Percentiles rank a stretch among this genome's conserved stretches.
Conservation (phyloP, 257 asterid genomes). For the Anisodus acutangulus region DNA sequence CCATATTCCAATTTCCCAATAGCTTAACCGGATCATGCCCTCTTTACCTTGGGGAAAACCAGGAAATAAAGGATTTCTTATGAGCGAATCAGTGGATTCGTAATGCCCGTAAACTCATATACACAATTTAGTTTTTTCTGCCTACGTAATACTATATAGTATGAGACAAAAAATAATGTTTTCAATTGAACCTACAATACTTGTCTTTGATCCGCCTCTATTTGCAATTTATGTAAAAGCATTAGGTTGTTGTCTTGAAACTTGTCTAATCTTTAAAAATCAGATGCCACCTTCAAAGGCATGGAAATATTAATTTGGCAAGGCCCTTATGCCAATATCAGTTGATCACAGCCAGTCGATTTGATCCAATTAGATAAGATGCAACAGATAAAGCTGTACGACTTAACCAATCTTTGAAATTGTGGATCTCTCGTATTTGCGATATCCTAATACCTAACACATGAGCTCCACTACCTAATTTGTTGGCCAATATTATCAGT, state of each 20-base stretch:
- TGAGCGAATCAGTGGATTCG: too few species aligned
- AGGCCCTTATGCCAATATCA: not conserved
- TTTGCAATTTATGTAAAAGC: not conserved
- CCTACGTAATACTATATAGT: not conserved
- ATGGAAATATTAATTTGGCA: too few species aligned
- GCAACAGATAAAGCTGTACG: not conserved
- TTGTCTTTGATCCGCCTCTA: not conserved
- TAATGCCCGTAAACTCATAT: too few species aligned
- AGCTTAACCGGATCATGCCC: too few species aligned
- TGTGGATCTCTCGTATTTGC: not conserved
- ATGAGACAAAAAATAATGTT: not conserved
- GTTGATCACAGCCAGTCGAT: not conserved
- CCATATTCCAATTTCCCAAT: too few species aligned
- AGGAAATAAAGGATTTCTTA: too few species aligned
- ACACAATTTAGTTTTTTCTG: not conserved
- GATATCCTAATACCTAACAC: not conserved
- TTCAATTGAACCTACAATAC: not conserved
- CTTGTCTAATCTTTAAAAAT: not conserved
- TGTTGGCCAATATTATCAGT: not conserved
- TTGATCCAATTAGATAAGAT: not conserved
- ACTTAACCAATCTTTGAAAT: not conserved
- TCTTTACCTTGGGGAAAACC: too few species aligned
- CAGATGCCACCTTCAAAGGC: not conserved
- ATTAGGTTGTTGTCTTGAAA: not conserved
- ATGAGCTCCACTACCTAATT: not conserved